Base-by-base conservation (phyloP, 768 basidiomycete genomes). In the Boletus sp. region DNA sequence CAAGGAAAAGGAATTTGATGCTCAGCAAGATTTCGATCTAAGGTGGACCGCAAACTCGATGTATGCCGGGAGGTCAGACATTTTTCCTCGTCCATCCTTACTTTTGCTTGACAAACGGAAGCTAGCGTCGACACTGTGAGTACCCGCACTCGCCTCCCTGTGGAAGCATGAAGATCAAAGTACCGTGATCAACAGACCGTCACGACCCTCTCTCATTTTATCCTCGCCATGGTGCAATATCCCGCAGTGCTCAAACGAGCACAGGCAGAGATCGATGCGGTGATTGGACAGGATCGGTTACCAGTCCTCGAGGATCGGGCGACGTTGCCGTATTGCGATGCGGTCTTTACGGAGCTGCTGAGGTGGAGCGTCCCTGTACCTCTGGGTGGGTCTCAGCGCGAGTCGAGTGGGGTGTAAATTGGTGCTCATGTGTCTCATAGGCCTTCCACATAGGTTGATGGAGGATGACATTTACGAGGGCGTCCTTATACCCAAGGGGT, bases 41-140 rank as follows among this genome's bases (percentile, higher is more conserved):
- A 84, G 86, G 54, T 88, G 87, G 86, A 83, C 85, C 1, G 88
- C 89, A n/a, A 89, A 90, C 66, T 89, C 87, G 30, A 88, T 90
- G 85, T 90, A 87, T 64, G 73, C 77, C 7, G 74, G 74, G 68
- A 65, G 59, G 72, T 63, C 38, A 35, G 54, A 4, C 50, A 11
- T 40, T 19, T 15, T 37, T 53, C 14, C 17, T 29, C 14, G n/a
- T 14, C 14, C 7, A 0, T 3, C 11, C 13, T 34, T 23, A 23
- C 14, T 6, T 9, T 51, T 29, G 13, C 32, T 48, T 14, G 35
- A 35, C 13, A 7, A 34, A 47, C 40, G 32, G 15, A 40, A 54
- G 82, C 79, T 15, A 84, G 84, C 59, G 74, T 80, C 35, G 87
- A 88, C 60, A 87, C 85, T 0, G 86, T 84, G 55, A 59, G 70